Evolutionary conservation across 78 protist species (phyloP).

Genomic region (Mastigamoeba balamuthi): DNA sequence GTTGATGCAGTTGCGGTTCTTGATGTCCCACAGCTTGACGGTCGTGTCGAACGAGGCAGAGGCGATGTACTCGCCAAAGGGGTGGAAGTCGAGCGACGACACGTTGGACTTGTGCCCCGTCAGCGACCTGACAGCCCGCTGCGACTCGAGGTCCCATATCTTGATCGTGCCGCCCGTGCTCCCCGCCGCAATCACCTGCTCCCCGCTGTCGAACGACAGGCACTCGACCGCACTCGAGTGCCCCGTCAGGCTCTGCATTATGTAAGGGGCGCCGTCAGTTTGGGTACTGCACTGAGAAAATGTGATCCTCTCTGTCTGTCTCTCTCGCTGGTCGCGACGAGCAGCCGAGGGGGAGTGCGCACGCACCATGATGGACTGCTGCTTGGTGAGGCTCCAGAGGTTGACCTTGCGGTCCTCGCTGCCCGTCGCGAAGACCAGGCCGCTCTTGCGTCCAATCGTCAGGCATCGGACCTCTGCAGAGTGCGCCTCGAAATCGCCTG

Average conservation of each 20-base stretch:
- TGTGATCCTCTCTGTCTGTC: not conserved
- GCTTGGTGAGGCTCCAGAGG: slow-evolving; percentile 8
- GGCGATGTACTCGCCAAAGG: slow-evolving; percentile 47
- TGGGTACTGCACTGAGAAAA: not conserved
- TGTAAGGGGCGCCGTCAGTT: not conserved
- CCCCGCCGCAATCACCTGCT: slow-evolving; percentile 29
- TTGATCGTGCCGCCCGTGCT: slow-evolving; percentile 19
- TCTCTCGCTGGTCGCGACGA: not conserved
- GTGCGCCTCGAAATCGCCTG: slow-evolving; percentile 27
- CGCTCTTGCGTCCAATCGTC: not conserved
- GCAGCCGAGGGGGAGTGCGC: not conserved
- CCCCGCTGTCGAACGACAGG: not conserved
- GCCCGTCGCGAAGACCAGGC: slow-evolving; percentile 16
- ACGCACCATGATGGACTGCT: not conserved
- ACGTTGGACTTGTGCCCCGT: slow-evolving; percentile 28
- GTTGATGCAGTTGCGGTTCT: slow-evolving; percentile 22
- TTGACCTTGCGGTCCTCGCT: slow-evolving; percentile 37
- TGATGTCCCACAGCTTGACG: slow-evolving; percentile 32
- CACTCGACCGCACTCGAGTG: slow-evolving; percentile 9
- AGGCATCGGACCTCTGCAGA: not conserved
- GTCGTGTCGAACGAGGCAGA: slow-evolving; percentile 24
- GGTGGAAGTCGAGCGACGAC: slow-evolving; percentile 34
- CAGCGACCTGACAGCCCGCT: slow-evolving; percentile 1
- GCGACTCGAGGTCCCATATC: slow-evolving; percentile 55
- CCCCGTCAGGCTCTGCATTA: not conserved